Evolutionary conservation across 306 rosid species (phyloP).

Genomic region (Vigna hirtella): DNA sequence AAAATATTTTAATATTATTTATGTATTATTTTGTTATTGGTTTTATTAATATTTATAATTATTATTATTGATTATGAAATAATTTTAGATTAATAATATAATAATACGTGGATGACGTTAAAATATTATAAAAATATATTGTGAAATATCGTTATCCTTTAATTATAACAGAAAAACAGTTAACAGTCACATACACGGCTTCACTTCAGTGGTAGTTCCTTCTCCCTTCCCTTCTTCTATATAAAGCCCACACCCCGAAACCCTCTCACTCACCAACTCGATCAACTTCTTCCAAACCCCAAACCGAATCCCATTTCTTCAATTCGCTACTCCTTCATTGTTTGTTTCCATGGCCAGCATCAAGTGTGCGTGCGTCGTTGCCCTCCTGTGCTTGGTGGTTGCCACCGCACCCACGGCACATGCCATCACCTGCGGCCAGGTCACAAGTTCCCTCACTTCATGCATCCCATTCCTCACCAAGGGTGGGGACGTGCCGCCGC

Average conservation of each 20-base stretch:
- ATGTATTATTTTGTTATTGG: no score
- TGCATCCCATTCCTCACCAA: conserved; percentile 1
- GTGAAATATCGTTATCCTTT: no score
- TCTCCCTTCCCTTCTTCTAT: background rate
- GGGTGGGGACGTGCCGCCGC: background rate
- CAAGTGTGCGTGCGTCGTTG: conserved; percentile 47
- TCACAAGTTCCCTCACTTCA: background rate
- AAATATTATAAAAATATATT: no score
- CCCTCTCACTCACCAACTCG: background rate
- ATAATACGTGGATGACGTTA: no score
- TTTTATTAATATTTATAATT: no score
- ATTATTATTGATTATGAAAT: no score
- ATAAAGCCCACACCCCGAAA: background rate
- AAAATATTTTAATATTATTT: no score
- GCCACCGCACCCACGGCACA: conserved; percentile 42
- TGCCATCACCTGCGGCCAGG: conserved; percentile 56
- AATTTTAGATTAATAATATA: no score
- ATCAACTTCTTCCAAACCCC: no score
- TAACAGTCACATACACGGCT: no score
- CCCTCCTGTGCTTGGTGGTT: conserved; percentile 36
- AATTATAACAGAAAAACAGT: no score
- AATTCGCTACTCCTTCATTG: background rate
- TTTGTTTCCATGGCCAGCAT: conserved; percentile 38
- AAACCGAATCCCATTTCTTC: no score
- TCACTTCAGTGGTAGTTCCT: background rate